These are phyloP conservation scores for Scolecobasidium constrictum DNA, from an alignment of 2,329 filamentous ascomycete species.

Conservation along the genomic window DNA sequence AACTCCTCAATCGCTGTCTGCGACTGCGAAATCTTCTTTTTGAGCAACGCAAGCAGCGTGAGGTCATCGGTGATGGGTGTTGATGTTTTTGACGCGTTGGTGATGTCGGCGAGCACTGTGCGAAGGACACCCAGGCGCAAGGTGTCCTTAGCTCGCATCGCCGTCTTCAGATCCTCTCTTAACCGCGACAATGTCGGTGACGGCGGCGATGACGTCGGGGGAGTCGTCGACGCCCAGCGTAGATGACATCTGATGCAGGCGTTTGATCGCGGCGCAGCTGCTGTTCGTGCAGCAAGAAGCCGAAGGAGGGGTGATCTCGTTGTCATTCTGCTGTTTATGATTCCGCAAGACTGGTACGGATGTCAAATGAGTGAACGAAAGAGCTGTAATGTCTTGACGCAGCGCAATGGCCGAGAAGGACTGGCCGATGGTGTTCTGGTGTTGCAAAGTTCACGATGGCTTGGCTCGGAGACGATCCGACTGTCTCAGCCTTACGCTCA, in stretches of 20 bases:
- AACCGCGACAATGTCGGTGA: constrained; percentile 33
- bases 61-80: constrained; percentile 60
- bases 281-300: neutral
- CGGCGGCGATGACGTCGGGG: constrained; percentile 17
- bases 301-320: too few relatives aligned
- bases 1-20: constrained; percentile 55
- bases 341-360: too few relatives aligned
- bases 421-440: too few relatives aligned
- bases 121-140: constrained; percentile 59
- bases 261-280: neutral
- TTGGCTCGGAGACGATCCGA: too few relatives aligned
- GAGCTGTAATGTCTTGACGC: too few relatives aligned
- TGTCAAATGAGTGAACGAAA: too few relatives aligned
- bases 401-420: too few relatives aligned
- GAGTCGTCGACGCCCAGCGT: constrained; percentile 9
- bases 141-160: constrained; percentile 38
- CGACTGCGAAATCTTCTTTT: constrained; percentile 48
- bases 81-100: constrained; percentile 64
- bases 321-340: too few relatives aligned
- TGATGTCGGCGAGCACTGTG: constrained; percentile 55
- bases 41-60: constrained; percentile 56
- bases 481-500: too few relatives aligned
- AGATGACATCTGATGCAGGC: constrained; percentile 1
- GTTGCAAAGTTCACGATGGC: too few relatives aligned
- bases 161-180: constrained; percentile 34